Base-by-base conservation (phyloP, 2,329 filamentous ascomycete genomes). In the Massarina eburnea region DNA sequence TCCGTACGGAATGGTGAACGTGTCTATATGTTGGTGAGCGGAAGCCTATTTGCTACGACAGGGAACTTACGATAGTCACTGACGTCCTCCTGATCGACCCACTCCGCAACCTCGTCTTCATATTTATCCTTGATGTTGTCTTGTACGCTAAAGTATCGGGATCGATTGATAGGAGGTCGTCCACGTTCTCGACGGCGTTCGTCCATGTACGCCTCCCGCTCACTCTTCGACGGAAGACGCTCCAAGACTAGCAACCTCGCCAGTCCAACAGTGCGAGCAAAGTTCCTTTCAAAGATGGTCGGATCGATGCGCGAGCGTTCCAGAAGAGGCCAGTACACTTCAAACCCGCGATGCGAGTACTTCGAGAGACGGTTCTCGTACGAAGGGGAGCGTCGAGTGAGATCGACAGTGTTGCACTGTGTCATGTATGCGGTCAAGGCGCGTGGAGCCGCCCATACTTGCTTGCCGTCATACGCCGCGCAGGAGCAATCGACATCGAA, bases 401-500 rank as follows among this genome's bases (percentile, higher is more conserved):
- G 77, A 61, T 95, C 90, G 48, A 95, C 78, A 3, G 84, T 85
- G 58, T 95, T 95, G 62, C 83, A 79, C 68, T 95, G 90, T 0
- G 88, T 92, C 62, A 92, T 85, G 67, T 86, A 92, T 8, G 89
- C 85, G 35, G 82, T 83, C 12, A 95, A 67, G 2, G 89, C 89
- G 46, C 90, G 80, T 2, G 90, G 90, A 2, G 86, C 84, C 19
- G 83, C 83, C 61, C 86, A 95, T 15, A 95, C 89, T 60, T 94
- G 86, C 17, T 80, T 79, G 27, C 90, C 90, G 65, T 94, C 83
- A 57, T 88, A 95, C 4, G 88, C 89, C 19, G 84, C 86, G 50
- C 89, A 89, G 1, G 88, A 86, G 64, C 86, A 91, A 64, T 94
- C 89, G 39, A 95, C 89, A 58, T 95, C 90, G 57, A 95, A 95